A percentile compares a stretch with the other conserved stretches of the same genome.
Conservation (phyloP, 2,329 filamentous ascomycete species). For the Colletotrichum noveboracense region DNA sequence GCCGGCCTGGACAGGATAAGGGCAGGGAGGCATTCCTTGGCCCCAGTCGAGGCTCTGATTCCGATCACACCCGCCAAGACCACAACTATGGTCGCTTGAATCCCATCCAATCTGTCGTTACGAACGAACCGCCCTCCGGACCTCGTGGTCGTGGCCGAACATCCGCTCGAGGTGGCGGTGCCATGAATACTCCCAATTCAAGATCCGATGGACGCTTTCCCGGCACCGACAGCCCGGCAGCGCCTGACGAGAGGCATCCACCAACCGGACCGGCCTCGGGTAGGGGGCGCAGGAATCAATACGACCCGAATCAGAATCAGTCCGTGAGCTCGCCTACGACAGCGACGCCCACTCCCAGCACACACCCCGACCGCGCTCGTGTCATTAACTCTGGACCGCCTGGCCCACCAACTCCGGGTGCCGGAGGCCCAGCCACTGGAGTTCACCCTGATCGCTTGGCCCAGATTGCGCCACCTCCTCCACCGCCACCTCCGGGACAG, state of each 20-base stretch:
- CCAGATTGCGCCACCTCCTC: slow-evolving; percentile 48
- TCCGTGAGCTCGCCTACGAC: slow-evolving; percentile 4
- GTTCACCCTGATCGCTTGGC: slow-evolving; percentile 58
- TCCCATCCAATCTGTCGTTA: slow-evolving; percentile 46
- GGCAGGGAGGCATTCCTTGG: slow-evolving; percentile 47
- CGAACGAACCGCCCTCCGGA: slow-evolving; percentile 58
- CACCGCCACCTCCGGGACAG: slow-evolving; percentile 33
- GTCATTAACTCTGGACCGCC: slow-evolving; percentile 11
- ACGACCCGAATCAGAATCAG: slow-evolving; percentile 7
- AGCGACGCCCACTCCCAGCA: slow-evolving; percentile 2
- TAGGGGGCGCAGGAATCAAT: slow-evolving; percentile 41
- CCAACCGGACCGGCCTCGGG: slow-evolving; percentile 59
- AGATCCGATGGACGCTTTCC: slow-evolving; percentile 49
- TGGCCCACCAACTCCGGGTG: slow-evolving; percentile 21
- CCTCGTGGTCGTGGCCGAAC: slow-evolving; percentile 57
- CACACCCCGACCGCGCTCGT: slow-evolving; percentile 18
- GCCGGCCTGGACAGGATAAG: slow-evolving; percentile 45
- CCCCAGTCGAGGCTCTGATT: slow-evolving; percentile 44
- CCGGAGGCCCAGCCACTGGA: slow-evolving; percentile 31
- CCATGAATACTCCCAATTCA: slow-evolving; percentile 39
- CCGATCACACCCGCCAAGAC: slow-evolving; percentile 61
- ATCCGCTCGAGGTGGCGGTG: slow-evolving; percentile 38
- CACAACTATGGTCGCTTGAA: slow-evolving; percentile 69
- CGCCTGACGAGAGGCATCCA: slow-evolving; percentile 53
- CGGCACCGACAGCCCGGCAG: slow-evolving; percentile 46